These are phyloP conservation scores for Atkinsonella hypoxylon DNA, from an alignment of 2,329 filamentous ascomycete species.

Conservation along the genomic window DNA sequence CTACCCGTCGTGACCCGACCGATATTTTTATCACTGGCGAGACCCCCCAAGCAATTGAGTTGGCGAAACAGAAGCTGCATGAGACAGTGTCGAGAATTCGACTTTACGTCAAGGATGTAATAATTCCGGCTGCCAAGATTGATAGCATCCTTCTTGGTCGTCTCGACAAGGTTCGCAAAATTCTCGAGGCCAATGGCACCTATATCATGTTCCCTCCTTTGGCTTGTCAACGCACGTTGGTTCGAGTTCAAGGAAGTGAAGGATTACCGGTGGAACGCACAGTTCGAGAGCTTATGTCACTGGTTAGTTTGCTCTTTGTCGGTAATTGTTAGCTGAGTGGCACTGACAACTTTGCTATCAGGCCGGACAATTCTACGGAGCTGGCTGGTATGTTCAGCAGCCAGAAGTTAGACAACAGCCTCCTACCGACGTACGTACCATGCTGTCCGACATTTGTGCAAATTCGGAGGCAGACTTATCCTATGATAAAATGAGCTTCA, in stretches of 20 bases:
- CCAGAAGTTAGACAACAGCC: conserved; percentile 52
- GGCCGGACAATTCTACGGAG: conserved; percentile 96
- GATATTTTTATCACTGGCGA: conserved; percentile 95
- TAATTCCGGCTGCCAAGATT: conserved; percentile 82
- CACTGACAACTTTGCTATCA: conserved; percentile 19
- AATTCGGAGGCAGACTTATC: conserved; percentile 91
- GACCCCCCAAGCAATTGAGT: conserved; percentile 67
- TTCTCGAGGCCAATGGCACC: conserved; percentile 91
- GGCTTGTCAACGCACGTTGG: conserved; percentile 70
- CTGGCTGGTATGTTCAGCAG: conserved; percentile 87
- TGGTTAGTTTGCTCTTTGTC: conserved; percentile 44
- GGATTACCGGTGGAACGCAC: conserved; percentile 91
- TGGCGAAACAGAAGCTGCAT: conserved; percentile 83
- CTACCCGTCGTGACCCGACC: conserved; percentile 68
- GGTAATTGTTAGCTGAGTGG: background rate
- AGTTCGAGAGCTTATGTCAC: conserved; percentile 86
- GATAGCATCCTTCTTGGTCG: conserved; percentile 86
- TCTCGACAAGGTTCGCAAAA: conserved; percentile 93
- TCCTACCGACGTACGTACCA: conserved; percentile 68
- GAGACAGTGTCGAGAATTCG: conserved; percentile 73
- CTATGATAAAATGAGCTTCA: conserved; percentile 89
- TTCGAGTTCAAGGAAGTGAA: conserved; percentile 86
- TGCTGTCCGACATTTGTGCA: conserved; percentile 90
- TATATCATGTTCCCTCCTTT: conserved; percentile 87
- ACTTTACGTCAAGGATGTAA: conserved; percentile 82